Percentiles rank a stretch among this genome's conserved stretches.
phyloP scores from a whole-genome alignment of 1,284 basidiomycete genomes.

The Irpex lacteus region DNA sequence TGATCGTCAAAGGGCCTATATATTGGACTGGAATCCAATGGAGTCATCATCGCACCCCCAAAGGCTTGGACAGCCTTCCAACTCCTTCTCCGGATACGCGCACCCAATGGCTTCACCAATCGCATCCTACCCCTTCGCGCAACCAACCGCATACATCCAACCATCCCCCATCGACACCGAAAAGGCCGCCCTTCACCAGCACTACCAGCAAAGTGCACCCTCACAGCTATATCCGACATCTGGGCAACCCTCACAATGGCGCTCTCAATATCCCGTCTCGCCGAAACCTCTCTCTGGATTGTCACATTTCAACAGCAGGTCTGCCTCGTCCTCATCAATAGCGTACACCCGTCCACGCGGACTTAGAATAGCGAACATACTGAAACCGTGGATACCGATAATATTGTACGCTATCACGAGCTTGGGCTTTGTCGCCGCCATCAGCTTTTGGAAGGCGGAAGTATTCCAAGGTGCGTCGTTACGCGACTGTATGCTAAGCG shows the following conservation, averaged over 20 bases:
- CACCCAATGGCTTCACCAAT: constrained; percentile 20
- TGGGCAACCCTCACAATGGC: constrained; percentile 6
- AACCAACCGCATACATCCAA: constrained; percentile 15
- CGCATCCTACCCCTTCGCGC: constrained; percentile 11
- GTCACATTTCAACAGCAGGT: constrained; percentile 26
- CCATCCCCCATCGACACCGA: constrained; percentile 15
- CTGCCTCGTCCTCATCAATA: constrained; percentile 24
- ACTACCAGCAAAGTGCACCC: neutral
- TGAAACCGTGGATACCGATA: constrained; percentile 72
- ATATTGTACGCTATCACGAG: constrained; percentile 67
- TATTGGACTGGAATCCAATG: constrained; percentile 33
- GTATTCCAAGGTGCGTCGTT: constrained; percentile 63
- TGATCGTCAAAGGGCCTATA: constrained; percentile 5
- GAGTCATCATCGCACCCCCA: constrained; percentile 21
- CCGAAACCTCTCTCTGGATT: constrained; percentile 13
- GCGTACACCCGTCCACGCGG: constrained; percentile 46
- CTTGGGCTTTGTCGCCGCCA: constrained; percentile 65
- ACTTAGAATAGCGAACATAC: constrained; percentile 50
- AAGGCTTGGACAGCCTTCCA: constrained; percentile 24
- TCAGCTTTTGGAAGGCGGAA: constrained; percentile 71
- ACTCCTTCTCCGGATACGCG: constrained; percentile 14
- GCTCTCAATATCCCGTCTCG: constrained; percentile 19
- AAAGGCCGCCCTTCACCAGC: constrained; percentile 20
- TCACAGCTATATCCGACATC: constrained; percentile 10
- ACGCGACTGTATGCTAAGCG: neutral